Percentiles rank a stretch among this genome's conserved stretches.
Conservation (phyloP, 805 yeast genomes). For the Hanseniaspora meyeri region DNA sequence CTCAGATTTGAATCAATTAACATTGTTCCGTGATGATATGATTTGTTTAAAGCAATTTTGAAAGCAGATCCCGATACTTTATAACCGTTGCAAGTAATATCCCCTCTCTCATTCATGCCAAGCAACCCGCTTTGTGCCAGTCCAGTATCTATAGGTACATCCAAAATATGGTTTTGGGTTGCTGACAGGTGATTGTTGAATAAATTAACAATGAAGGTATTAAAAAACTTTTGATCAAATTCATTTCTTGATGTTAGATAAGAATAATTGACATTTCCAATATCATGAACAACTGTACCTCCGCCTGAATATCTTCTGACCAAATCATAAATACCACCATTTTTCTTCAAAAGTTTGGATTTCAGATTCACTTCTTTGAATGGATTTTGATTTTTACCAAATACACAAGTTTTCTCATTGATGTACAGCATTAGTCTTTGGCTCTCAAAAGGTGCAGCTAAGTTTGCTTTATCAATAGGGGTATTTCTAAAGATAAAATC, state of each 20-base stretch:
- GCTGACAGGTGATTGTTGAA: slow-evolving; percentile 15
- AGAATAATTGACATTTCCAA: slow-evolving; percentile 78
- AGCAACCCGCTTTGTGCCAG: slow-evolving; percentile 23
- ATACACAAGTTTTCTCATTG: slow-evolving; percentile 76
- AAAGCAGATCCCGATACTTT: slow-evolving; percentile 92
- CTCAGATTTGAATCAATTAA: slow-evolving; percentile 53
- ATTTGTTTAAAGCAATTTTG: slow-evolving; percentile 65
- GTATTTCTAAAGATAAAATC: slow-evolving; percentile 57
- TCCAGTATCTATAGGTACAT: not conserved
- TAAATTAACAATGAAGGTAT: slow-evolving; percentile 34
- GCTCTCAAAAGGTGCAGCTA: slow-evolving; percentile 20
- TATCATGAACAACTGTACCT: slow-evolving; percentile 91
- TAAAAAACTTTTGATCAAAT: slow-evolving; percentile 50
- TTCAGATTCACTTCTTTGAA: slow-evolving; percentile 72
- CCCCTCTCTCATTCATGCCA: slow-evolving; percentile 63
- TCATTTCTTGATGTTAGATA: slow-evolving; percentile 56
- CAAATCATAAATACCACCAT: slow-evolving; percentile 44
- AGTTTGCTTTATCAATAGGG: slow-evolving; percentile 29
- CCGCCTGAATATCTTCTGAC: slow-evolving; percentile 84
- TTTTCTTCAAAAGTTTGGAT: slow-evolving; percentile 26
- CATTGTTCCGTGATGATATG: slow-evolving; percentile 97
- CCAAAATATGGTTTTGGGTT: slow-evolving; percentile 1
- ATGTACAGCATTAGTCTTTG: slow-evolving; percentile 59
- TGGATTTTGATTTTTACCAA: slow-evolving; percentile 94
- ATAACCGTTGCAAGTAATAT: slow-evolving; percentile 33